Conservation (phyloP, 1,139 yeast genomes). For the Pichia sp. region DNA sequence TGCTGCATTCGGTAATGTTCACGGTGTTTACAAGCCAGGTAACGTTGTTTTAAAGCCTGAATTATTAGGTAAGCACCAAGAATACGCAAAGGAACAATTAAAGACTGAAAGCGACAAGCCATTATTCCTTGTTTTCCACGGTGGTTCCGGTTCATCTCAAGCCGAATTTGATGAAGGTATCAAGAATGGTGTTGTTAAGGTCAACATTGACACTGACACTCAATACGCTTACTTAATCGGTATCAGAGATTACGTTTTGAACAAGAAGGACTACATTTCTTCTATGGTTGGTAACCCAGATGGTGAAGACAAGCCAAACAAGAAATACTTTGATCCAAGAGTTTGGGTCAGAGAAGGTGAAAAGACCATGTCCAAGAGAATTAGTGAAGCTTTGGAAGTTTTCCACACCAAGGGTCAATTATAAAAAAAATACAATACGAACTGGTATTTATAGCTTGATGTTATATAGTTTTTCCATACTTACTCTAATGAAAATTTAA, state of each 20-base stretch:
- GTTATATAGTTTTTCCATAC: too few species aligned
- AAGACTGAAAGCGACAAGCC: constrained; percentile 57
- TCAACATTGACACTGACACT: constrained; percentile 98
- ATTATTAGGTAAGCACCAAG: constrained; percentile 94
- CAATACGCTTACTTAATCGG: constrained; percentile 96
- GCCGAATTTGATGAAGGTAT: constrained; percentile 89
- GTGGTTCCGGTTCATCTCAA: constrained; percentile 98
- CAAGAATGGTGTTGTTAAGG: constrained; percentile 93
- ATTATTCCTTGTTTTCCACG: constrained; percentile 98
- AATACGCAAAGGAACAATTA: constrained; percentile 60
- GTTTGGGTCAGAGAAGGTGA: constrained; percentile 99
- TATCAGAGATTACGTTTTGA: constrained; percentile 93
- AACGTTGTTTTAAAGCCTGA: constrained; percentile 91
- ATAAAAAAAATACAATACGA: not conserved
- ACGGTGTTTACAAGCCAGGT: constrained; percentile 99
- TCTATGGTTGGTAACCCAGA: constrained; percentile 98
- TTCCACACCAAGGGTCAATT: constrained; percentile 59
- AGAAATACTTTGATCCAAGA: constrained; percentile 99
- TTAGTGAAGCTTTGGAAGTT: constrained; percentile 71
- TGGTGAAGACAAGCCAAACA: constrained; percentile 97
- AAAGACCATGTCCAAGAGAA: constrained; percentile 91
- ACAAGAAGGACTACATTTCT: constrained; percentile 90
- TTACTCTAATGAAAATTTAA: too few species aligned
- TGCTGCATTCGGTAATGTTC: constrained; percentile 99
- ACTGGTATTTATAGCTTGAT: not conserved